Evolutionary conservation across 352 stramenopile genomes (phyloP), one percentile per base, ranked within the genome.

Genomic region (Phytopythium chamaehyphon): DNA sequence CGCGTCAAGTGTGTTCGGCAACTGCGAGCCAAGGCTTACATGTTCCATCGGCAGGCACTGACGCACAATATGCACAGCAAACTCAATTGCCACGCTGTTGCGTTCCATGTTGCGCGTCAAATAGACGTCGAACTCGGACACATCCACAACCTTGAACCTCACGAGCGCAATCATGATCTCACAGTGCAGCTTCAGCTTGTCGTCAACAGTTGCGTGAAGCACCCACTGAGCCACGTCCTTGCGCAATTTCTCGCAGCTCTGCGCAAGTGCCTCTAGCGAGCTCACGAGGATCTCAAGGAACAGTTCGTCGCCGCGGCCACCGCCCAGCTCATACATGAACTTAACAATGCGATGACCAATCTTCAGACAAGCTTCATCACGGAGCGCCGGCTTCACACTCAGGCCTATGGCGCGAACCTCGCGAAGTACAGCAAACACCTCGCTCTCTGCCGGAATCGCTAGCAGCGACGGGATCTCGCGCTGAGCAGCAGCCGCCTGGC

Each of bases 291-390:
- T 95, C 71, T 99, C 96, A 18, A 98, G 64, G 18, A 97, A 88
- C 16, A 98, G 69, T 62, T 98, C 93, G 33, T 97, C 88, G 18
- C 96, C 83, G 44, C 80, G 82, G 9, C 82, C 80, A 15, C 82
- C 82, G 15, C 82, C 82, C 18, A 95, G 61, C 57, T 99, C 95
- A 55, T 98, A 99, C 59, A 99, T 89, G 47, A 94, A 94, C 73
- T 98, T 98, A 57, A 99, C 98, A 50, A 98, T 97, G 21, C 81
- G 84, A 61, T 99, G 95, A 1, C 90, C 92, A 60, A 98, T 98
- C 65, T 92, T 97, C n/a, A 98, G 73, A 23, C 92, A 92, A 16
- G 91, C 86, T 68, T 98, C 94, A 62, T 96, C 87, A 16, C 87
- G 78, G 11, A 91, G 59, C 5, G 66, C 60, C 21, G 81, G 76